Conservation (phyloP, 345 rosid genomes). For the Populus pruinosa region DNA sequence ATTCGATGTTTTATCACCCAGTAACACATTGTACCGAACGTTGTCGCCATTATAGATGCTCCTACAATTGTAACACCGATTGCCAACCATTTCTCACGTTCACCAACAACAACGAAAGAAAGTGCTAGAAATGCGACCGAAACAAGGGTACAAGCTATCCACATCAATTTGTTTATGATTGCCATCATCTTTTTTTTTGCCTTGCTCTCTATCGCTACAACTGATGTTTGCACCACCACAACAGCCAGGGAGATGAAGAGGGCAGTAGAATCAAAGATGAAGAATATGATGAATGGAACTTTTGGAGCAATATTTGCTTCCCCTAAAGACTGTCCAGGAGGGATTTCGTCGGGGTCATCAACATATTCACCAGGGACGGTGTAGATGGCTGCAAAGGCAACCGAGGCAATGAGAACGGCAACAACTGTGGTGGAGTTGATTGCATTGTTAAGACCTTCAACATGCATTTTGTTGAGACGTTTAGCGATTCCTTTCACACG, state of each 20-base stretch:
- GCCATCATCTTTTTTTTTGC: slow-evolving; percentile 98
- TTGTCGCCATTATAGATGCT: slow-evolving; percentile 74
- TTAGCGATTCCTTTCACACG: slow-evolving; percentile 87
- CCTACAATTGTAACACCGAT: slow-evolving; percentile 78
- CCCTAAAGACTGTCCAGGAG: slow-evolving; percentile 53
- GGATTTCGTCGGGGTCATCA: slow-evolving; percentile 38
- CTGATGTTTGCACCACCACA: slow-evolving; percentile 94
- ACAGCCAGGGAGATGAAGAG: slow-evolving; percentile 91
- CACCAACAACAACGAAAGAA: slow-evolving; percentile 78
- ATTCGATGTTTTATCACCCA: slow-evolving; percentile 91
- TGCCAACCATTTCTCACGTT: slow-evolving; percentile 71
- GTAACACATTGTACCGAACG: slow-evolving; percentile 85
- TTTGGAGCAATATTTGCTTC: slow-evolving; percentile 71
- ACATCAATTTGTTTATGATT: slow-evolving; percentile 84
- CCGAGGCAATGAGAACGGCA: slow-evolving; percentile 88
- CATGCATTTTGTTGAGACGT: slow-evolving; percentile 80
- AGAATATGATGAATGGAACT: slow-evolving; percentile 71
- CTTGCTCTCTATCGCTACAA: slow-evolving; percentile 86
- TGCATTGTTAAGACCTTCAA: slow-evolving; percentile 96
- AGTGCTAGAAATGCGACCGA: slow-evolving; percentile 84
- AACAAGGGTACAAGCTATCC: slow-evolving; percentile 82
- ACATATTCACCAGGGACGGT: slow-evolving; percentile 87
- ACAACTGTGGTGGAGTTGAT: slow-evolving; percentile 93
- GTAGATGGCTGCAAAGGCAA: slow-evolving; percentile 92
- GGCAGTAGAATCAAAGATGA: slow-evolving; percentile 78